Conservation (phyloP, 164 flowering plant species). For the Sedum album region DNA sequence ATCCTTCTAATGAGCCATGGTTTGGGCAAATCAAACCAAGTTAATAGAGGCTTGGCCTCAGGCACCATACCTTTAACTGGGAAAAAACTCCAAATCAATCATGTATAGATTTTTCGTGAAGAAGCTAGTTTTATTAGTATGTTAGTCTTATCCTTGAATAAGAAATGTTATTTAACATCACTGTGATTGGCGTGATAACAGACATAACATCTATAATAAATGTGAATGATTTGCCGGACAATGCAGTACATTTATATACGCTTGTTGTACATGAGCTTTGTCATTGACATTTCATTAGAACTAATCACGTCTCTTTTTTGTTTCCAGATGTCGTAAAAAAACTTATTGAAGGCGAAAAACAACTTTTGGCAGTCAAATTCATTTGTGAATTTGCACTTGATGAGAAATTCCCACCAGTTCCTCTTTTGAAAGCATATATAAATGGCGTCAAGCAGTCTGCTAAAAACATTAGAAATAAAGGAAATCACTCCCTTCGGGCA, state of each 20-base stretch:
- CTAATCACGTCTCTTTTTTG: not conserved
- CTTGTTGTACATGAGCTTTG: not conserved
- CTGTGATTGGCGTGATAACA: too few relatives aligned
- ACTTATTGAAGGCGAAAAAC: slow-evolving; percentile 39
- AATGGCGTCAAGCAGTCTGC: slow-evolving; percentile 35
- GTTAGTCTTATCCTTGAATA: too few relatives aligned
- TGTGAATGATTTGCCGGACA: not conserved
- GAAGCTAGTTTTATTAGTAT: too few relatives aligned
- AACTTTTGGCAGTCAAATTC: slow-evolving; percentile 50
- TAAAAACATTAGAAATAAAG: slow-evolving; percentile 24
- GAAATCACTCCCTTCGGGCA: slow-evolving; percentile 27
- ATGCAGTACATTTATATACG: not conserved
- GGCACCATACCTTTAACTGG: too few relatives aligned
- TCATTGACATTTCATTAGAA: slow-evolving; percentile 2
- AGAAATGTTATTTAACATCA: too few relatives aligned
- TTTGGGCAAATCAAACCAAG: too few relatives aligned
- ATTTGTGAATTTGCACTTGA: slow-evolving; percentile 42
- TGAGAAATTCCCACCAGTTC: slow-evolving; percentile 60
- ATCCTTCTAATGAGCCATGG: too few relatives aligned
- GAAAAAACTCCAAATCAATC: too few relatives aligned
- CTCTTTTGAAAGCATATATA: slow-evolving; percentile 37
- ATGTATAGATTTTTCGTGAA: too few relatives aligned
- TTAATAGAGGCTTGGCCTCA: too few relatives aligned
- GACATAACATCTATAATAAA: too few relatives aligned
- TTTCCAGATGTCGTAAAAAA: slow-evolving; percentile 49